Conservation (phyloP, 1,139 yeast species). For the Yamadazyma trypodendri region DNA sequence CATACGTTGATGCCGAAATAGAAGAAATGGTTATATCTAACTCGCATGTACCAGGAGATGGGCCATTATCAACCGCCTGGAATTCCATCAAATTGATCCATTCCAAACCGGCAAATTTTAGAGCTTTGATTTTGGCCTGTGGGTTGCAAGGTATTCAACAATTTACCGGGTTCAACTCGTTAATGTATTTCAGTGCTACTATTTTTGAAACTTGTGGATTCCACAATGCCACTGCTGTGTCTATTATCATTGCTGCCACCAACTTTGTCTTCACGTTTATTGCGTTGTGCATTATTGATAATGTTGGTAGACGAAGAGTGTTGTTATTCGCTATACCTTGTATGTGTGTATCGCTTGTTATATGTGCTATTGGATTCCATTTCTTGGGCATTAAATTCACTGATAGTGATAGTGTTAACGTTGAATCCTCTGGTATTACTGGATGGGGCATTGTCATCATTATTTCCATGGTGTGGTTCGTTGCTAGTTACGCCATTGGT, state of each 20-base stretch:
- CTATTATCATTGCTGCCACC: conserved; percentile 88
- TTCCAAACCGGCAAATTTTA: conserved; percentile 71
- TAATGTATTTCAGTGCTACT: conserved; percentile 91
- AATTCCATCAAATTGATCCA: conserved; percentile 70
- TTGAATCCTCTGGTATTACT: conserved; percentile 47
- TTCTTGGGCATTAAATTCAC: conserved; percentile 61
- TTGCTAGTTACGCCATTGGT: conserved; percentile 89
- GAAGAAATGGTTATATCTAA: conserved; percentile 57
- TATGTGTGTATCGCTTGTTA: conserved; percentile 71
- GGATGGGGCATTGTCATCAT: conserved; percentile 89
- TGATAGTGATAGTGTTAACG: conserved; percentile 44
- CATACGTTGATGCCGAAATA: conserved; percentile 55
- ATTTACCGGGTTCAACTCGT: conserved; percentile 91
- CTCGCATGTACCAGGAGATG: conserved; percentile 63
- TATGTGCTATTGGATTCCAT: conserved; percentile 89
- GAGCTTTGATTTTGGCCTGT: conserved; percentile 87
- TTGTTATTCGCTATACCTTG: conserved; percentile 74
- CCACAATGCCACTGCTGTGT: conserved; percentile 84
- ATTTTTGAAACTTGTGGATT: conserved; percentile 89
- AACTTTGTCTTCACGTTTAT: conserved; percentile 81
- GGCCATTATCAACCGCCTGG: conserved; percentile 53
- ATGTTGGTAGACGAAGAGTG: conserved; percentile 80
- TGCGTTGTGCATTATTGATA: conserved; percentile 82
- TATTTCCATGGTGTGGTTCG: conserved; percentile 80
- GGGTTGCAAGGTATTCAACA: conserved; percentile 95